Evolutionary conservation across 768 basidiomycete species (phyloP).

Genomic region (Lactarius akahatsu): DNA sequence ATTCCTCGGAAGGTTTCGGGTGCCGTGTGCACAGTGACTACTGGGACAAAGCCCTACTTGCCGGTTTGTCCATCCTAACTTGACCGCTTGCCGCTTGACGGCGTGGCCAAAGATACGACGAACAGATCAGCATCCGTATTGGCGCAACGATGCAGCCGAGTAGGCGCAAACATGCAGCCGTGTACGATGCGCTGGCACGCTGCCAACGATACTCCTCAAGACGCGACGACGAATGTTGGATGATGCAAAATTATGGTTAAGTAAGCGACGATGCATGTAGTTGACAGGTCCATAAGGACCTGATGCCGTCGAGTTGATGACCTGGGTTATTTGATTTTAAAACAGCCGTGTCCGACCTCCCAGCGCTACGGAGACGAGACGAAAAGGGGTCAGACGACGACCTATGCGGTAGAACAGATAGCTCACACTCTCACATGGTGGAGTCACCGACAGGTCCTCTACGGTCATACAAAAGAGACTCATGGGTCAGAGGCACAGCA

Average conservation of each 20-base stretch:
- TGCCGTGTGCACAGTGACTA: not conserved
- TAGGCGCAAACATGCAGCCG: not conserved
- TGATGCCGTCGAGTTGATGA: constrained; percentile 3
- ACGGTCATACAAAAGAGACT: not conserved
- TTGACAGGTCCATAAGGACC: constrained; percentile 13
- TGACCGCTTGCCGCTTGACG: not conserved
- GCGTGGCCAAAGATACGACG: not conserved
- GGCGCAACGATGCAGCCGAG: not conserved
- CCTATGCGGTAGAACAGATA: not conserved
- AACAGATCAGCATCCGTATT: not conserved
- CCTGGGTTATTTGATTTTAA: constrained; percentile 26
- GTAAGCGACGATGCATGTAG: not conserved
- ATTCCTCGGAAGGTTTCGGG: not conserved
- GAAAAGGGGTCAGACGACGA: not conserved
- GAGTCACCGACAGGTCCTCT: constrained; percentile 25
- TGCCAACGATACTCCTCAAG: not conserved
- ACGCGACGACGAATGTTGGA: not conserved
- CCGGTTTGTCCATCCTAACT: not conserved
- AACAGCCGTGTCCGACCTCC: constrained; percentile 21
- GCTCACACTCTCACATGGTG: constrained; percentile 12
- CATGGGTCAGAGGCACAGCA: not conserved
- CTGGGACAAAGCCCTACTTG: not conserved
- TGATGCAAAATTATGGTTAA: not conserved
- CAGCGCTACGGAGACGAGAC: constrained; percentile 4
- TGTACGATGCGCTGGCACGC: too few species aligned